Base-by-base conservation (phyloP, 192 early-diverging fungal genomes). In the Coemansia sp. region DNA sequence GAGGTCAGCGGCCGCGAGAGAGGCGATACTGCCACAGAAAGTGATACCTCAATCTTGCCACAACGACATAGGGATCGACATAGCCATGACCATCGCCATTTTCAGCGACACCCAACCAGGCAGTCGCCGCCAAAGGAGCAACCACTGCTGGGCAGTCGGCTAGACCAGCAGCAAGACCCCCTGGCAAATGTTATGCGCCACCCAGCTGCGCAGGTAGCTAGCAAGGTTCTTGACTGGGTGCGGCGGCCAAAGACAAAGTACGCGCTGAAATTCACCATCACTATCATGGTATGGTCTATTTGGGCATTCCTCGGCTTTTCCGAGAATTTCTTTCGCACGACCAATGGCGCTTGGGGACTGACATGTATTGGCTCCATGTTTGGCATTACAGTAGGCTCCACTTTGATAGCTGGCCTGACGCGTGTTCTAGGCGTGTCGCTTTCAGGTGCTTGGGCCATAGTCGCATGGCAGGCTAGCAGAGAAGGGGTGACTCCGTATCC, bases 221-320 rank as follows among this genome's bases (percentile, higher is more conserved):
- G 66, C 20, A 27, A 6, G 11, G 20, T 61, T 29, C 18, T 80
- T 7, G 65, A 68, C 68, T 80, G 78, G 71, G 18, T 43, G 1
- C 38, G 61, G 34, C 59, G 69, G 24, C 68, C 65, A 24, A 71
- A 74, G 59, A 80, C 78, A 24, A 72, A 53, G 34, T 80, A 80
- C 39, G 72, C 78, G 43, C 49, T 80, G 39, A 80, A 80, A 56
- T 80, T 80, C 59, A 74, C 72, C 3, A 56, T 68, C 9, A 65
- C 70, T 9, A 74, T 80, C 69, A 74, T 80, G 78, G 58, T 41
- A 9, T 80, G 78, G 78, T 65, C 69, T 2, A 49, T 80, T 29
- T 80, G 78, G 78, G 55, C 78, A n/a, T 80, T 58, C 40, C 47
- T 80, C n/a, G 35, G 61, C 40, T 30, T 64, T 20, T 68, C 73